Evolutionary conservation across 164 flowering plant species (phyloP).

Genomic region (Magnolia changhungtana): DNA sequence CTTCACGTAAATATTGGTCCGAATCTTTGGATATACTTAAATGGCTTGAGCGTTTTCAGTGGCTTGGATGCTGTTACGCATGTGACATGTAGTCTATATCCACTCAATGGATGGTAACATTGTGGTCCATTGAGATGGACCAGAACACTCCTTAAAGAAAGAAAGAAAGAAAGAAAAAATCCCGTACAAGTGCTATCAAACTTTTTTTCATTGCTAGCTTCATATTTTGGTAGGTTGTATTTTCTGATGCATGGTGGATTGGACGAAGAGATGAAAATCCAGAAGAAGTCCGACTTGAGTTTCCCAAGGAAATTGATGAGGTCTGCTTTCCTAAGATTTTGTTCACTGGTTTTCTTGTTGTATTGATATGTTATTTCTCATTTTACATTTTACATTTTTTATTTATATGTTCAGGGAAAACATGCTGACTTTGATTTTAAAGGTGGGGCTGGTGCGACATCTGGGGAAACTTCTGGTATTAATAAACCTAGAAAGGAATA

Average conservation of each 20-base stretch:
- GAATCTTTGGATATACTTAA: too few species aligned
- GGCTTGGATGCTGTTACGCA: background rate
- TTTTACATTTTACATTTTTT: background rate
- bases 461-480: slow-evolving; percentile 25
- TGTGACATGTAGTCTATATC: background rate
- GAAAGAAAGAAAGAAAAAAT: too few species aligned
- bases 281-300: slow-evolving; percentile 67
- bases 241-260: slow-evolving; percentile 98
- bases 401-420: slow-evolving; percentile 42
- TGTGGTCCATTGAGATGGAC: background rate
- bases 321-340: slow-evolving; percentile 28
- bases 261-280: slow-evolving; percentile 87
- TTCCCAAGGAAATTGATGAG: slow-evolving; percentile 68
- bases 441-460: slow-evolving; percentile 75
- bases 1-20: too few species aligned
- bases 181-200: background rate
- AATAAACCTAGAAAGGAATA: slow-evolving; percentile 21
- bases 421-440: slow-evolving; percentile 58
- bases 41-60: background rate
- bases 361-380: background rate
- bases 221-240: slow-evolving; percentile 54
- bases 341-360: background rate
- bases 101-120: background rate
- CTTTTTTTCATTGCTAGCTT: background rate
- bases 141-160: background rate